Evolutionary conservation across 805 yeast genomes (phyloP).

Genomic region (Starmerella gropengiesseri): DNA sequence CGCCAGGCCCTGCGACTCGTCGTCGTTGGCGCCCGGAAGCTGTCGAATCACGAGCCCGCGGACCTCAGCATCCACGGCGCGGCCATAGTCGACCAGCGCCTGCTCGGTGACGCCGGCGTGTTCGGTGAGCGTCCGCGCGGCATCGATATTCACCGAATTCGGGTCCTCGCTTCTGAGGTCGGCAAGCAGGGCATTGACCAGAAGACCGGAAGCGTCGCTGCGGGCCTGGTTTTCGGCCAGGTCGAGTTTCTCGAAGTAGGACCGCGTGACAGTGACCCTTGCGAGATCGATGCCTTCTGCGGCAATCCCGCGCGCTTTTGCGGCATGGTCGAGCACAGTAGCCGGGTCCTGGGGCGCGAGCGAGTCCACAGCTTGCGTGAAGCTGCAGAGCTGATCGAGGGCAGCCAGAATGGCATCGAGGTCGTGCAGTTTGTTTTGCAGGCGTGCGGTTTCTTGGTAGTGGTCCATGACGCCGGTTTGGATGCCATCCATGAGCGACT

Average conservation of each 20-base stretch:
- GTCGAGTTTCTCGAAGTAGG: slow-evolving; percentile 42
- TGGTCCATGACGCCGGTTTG: slow-evolving; percentile 17
- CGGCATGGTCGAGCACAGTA: neutral
- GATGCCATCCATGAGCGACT: slow-evolving; percentile 3
- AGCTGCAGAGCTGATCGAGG: slow-evolving; percentile 33
- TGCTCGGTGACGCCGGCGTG: neutral
- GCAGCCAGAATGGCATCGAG: slow-evolving; percentile 39
- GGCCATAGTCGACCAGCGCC: neutral
- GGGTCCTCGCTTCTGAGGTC: slow-evolving; percentile 39
- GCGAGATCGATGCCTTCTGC: slow-evolving; percentile 3
- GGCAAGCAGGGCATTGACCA: neutral
- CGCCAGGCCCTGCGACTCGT: slow-evolving; percentile 27
- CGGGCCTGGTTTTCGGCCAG: slow-evolving; percentile 12
- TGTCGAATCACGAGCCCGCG: neutral
- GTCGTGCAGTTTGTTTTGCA: slow-evolving; percentile 28
- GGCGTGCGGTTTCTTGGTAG: slow-evolving; percentile 9
- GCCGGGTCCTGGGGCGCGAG: slow-evolving; percentile 32
- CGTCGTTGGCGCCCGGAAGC: slow-evolving; percentile 1
- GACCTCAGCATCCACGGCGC: slow-evolving; percentile 1
- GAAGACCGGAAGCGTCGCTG: neutral
- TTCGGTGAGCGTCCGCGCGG: neutral
- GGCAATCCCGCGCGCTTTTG: neutral
- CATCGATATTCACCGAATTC: slow-evolving; percentile 3
- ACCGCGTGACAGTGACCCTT: slow-evolving; percentile 40
- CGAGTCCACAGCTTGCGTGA: slow-evolving; percentile 45